Percentiles rank a stretch among this genome's conserved stretches.
These are phyloP conservation scores for Nitzschia putrida DNA, from an alignment of 108 stramenopile genomes.

Conservation along the genomic window DNA sequence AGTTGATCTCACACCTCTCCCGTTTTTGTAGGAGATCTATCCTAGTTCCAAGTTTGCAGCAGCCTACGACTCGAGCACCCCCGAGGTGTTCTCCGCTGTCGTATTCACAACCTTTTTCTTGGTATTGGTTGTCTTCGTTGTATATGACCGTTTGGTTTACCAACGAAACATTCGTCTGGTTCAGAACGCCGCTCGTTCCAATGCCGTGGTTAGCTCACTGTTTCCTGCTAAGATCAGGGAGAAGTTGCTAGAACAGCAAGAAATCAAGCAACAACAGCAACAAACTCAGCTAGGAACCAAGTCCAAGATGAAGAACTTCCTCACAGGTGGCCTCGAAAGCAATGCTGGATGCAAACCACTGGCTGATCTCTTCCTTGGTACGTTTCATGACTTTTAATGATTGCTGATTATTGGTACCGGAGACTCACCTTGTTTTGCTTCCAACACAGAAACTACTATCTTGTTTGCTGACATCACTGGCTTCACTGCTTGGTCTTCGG, in stretches of 20 bases:
- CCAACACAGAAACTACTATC: slow-evolving; percentile 48
- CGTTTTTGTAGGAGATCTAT: not conserved
- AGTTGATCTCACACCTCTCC: not conserved
- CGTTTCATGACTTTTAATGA: not conserved
- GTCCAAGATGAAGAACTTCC: slow-evolving; percentile 15
- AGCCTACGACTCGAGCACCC: slow-evolving; percentile 17
- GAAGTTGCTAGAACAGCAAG: slow-evolving; percentile 6
- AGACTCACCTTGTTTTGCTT: slow-evolving; percentile 4
- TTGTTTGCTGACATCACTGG: slow-evolving; percentile 7
- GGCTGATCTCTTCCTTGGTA: slow-evolving; percentile 23
- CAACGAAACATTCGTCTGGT: slow-evolving; percentile 12
- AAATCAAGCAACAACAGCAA: not conserved
- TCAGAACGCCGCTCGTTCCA: slow-evolving; percentile 1
- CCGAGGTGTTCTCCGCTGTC: slow-evolving; percentile 39
- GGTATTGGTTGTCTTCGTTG: slow-evolving; percentile 18
- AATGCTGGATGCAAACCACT: slow-evolving; percentile 1
- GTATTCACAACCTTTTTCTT: slow-evolving; percentile 48
- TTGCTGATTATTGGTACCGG: not conserved
- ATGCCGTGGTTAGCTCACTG: slow-evolving; percentile 10
- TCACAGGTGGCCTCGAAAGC: not conserved
- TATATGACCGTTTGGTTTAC: slow-evolving; percentile 21
- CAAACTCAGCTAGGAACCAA: not conserved
- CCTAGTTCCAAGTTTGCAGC: slow-evolving; percentile 42
- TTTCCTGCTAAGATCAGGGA: slow-evolving; percentile 25
- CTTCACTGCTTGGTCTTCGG: slow-evolving; percentile 14